Conservation (phyloP, 1,139 yeast genomes). For the Groenewaldozyma auringiensis region DNA sequence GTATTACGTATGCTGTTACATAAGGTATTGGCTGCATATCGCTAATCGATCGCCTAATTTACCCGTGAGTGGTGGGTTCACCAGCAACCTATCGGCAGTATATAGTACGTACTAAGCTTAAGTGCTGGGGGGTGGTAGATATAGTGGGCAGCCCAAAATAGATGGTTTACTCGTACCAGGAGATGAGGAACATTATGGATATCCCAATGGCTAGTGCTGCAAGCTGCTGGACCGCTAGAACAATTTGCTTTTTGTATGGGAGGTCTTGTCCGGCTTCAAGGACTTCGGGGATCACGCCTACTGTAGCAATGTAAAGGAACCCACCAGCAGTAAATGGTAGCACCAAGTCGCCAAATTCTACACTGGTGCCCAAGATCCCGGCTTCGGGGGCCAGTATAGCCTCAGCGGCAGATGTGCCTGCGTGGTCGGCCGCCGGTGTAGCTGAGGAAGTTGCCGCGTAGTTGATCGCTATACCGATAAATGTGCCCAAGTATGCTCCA, state of each 20-base stretch:
- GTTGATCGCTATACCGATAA: conserved; percentile 49
- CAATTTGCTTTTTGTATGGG: conserved; percentile 29
- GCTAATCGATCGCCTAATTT: too few relatives aligned
- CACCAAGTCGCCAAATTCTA: conserved; percentile 43
- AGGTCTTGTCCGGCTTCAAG: conserved; percentile 34
- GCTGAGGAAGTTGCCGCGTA: conserved; percentile 21
- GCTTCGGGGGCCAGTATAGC: conserved; percentile 6
- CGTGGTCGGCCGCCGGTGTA: background rate
- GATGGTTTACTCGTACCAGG: conserved; percentile 38
- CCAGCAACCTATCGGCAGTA: too few relatives aligned
- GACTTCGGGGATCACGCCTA: conserved; percentile 58
- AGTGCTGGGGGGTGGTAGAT: too few relatives aligned
- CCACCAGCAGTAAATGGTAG: conserved; percentile 69
- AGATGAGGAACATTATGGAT: conserved; percentile 43
- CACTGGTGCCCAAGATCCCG: conserved; percentile 45
- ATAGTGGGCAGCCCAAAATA: too few relatives aligned
- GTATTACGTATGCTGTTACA: too few relatives aligned
- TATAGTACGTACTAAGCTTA: too few relatives aligned
- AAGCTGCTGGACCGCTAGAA: conserved; percentile 37
- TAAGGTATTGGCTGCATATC: too few relatives aligned
- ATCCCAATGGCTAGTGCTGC: conserved; percentile 42
- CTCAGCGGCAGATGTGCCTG: conserved; percentile 1
- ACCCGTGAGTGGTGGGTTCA: too few relatives aligned
- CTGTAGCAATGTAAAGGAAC: conserved; percentile 56
- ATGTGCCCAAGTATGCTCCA: conserved; percentile 58